phyloP scores from a whole-genome alignment of 129 eudicot genomes.

The Solidago caesia region DNA sequence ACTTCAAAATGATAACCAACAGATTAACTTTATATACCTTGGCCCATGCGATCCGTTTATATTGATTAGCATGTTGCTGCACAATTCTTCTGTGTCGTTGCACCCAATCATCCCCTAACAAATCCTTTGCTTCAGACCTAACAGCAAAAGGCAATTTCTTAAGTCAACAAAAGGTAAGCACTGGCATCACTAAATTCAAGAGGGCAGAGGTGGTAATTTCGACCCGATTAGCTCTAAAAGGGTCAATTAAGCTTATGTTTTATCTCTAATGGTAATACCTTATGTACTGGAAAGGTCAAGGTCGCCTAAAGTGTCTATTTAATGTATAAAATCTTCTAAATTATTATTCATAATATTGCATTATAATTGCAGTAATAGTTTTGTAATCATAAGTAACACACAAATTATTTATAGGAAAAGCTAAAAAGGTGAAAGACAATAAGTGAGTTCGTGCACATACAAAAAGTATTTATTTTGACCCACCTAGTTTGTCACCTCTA shows the following conservation, averaged over 20 bases:
- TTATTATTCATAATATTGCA: not conserved
- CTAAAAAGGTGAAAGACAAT: not conserved
- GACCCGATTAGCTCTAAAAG: not conserved
- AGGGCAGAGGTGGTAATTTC: slow-evolving; percentile 1
- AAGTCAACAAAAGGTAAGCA: not conserved
- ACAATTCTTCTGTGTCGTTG: not conserved
- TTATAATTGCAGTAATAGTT: not conserved
- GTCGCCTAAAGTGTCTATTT: not conserved
- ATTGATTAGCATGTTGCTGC: not conserved
- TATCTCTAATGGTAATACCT: too few relatives aligned
- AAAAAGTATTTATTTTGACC: not conserved
- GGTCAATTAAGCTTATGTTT: not conserved
- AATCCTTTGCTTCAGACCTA: not conserved
- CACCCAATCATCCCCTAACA: not conserved
- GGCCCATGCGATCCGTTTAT: not conserved
- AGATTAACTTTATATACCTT: not conserved
- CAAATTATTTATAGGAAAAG: not conserved
- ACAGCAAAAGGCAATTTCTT: not conserved
- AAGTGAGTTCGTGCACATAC: not conserved
- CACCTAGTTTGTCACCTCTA: not conserved
- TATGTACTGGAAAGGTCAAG: not conserved
- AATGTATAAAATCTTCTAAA: too few relatives aligned
- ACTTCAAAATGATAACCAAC: not conserved
- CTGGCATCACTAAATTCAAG: not conserved
- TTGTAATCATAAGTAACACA: not conserved